phyloP scores from a whole-genome alignment of 1,284 basidiomycete species.

The Ganoderma boninense region DNA sequence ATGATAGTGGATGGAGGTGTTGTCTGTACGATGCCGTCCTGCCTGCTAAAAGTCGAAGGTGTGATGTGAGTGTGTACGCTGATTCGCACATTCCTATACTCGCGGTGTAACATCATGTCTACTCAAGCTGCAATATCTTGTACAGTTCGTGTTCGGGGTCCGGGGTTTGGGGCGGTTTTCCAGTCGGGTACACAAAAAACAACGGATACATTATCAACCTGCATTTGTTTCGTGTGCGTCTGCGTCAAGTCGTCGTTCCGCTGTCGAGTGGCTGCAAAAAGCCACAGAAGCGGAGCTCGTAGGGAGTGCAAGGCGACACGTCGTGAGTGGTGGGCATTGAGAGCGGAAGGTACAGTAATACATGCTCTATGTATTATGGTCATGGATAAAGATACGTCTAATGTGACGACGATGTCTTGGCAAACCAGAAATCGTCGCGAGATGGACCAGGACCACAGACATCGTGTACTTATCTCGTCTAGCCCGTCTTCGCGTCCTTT shows the following conservation, averaged over 20 bases:
- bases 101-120: neutral
- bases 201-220: constrained; percentile 2
- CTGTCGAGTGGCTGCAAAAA: no score
- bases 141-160: neutral
- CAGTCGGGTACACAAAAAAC: neutral
- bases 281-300: no score
- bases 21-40: constrained; percentile 1
- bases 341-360: neutral
- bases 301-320: no score
- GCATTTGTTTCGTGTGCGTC: no score
- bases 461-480: neutral
- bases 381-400: neutral
- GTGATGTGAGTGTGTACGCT: neutral
- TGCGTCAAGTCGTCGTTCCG: no score
- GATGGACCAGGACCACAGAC: no score
- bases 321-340: neutral
- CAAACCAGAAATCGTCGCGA: no score
- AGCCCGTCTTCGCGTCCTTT: neutral
- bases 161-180: no score
- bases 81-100: constrained; percentile 1
- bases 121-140: neutral
- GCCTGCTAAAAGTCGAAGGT: neutral
- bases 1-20: neutral
- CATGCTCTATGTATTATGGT: neutral
- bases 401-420: no score